phyloP scores from a whole-genome alignment of 2,329 filamentous ascomycete species.

The Fusarium nematophilum region DNA sequence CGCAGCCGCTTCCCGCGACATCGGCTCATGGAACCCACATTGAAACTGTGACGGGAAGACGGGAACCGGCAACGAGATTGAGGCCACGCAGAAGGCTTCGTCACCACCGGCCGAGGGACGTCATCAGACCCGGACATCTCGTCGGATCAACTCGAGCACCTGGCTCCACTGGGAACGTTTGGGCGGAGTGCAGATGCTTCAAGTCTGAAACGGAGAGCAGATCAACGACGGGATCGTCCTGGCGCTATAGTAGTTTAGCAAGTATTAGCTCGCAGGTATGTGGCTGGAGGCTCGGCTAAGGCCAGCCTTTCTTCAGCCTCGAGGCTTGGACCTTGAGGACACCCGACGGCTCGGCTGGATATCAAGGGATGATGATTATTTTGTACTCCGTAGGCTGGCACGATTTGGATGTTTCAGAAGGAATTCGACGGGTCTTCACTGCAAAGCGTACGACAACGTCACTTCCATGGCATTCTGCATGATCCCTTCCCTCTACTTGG shows the following conservation, averaged over 20 bases:
- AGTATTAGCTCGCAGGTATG: slow-evolving; percentile 12
- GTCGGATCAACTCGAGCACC: slow-evolving; percentile 32
- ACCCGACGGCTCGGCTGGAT: slow-evolving; percentile 1
- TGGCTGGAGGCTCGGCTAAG: slow-evolving; percentile 33
- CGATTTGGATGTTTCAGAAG: slow-evolving; percentile 20
- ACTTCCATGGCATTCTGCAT: background rate
- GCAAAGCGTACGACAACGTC: slow-evolving; percentile 6
- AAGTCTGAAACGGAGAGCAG: slow-evolving; percentile 42
- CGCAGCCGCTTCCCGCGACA: slow-evolving; percentile 27
- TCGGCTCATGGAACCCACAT: slow-evolving; percentile 34
- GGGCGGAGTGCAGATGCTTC: slow-evolving; percentile 27
- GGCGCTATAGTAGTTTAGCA: slow-evolving; percentile 16
- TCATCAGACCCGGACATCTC: slow-evolving; percentile 35
- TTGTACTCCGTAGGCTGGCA: no score
- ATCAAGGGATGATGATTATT: slow-evolving; percentile 14
- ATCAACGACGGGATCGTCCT: slow-evolving; percentile 38
- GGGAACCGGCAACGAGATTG: slow-evolving; percentile 25
- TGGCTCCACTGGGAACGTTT: slow-evolving; percentile 29
- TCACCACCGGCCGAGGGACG: slow-evolving; percentile 36
- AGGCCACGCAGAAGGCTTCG: slow-evolving; percentile 36
- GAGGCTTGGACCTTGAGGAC: slow-evolving; percentile 3
- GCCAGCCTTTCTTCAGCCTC: slow-evolving; percentile 6
- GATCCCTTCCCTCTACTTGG: slow-evolving; percentile 1
- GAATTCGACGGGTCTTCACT: slow-evolving; percentile 11
- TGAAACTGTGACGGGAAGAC: slow-evolving; percentile 25